Evolutionary conservation across 352 stramenopile species (phyloP).

Genomic region (Pythium myriotylum): DNA sequence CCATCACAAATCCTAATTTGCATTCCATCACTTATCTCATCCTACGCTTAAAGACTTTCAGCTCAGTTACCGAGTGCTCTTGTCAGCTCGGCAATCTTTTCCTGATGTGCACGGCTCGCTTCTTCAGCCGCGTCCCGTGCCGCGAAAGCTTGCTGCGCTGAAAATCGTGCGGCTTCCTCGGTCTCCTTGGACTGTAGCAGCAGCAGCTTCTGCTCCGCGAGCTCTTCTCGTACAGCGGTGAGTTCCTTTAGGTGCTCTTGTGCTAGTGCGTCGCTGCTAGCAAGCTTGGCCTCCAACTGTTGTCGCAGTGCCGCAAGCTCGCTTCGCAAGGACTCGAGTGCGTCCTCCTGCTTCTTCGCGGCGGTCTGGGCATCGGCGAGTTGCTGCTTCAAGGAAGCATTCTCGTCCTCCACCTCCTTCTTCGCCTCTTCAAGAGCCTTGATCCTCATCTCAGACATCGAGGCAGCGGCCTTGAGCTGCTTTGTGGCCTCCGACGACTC

Average conservation of each 20-base stretch:
- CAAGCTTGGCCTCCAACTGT: slow-evolving; percentile 24
- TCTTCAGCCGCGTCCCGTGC: slow-evolving; percentile 67
- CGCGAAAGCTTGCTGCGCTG: slow-evolving; percentile 69
- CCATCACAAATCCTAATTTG: neutral
- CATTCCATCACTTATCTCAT: neutral
- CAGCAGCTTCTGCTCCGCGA: slow-evolving; percentile 47
- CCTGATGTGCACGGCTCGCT: slow-evolving; percentile 41
- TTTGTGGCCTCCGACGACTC: neutral
- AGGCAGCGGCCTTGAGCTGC: neutral
- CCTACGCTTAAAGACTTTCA: neutral
- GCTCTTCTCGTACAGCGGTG: slow-evolving; percentile 37
- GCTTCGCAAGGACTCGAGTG: slow-evolving; percentile 38
- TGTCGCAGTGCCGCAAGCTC: slow-evolving; percentile 39
- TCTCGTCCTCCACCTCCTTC: slow-evolving; percentile 42
- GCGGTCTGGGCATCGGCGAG: slow-evolving; percentile 30
- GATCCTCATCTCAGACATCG: slow-evolving; percentile 4
- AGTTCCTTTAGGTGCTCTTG: slow-evolving; percentile 33
- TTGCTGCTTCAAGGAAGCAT: slow-evolving; percentile 39
- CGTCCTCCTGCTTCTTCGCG: slow-evolving; percentile 37
- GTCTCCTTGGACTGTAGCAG: slow-evolving; percentile 61
- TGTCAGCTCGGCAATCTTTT: slow-evolving; percentile 38
- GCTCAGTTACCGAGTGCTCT: slow-evolving; percentile 5
- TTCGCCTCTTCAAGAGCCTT: slow-evolving; percentile 45
- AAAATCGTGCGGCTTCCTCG: slow-evolving; percentile 69
- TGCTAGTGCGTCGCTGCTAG: slow-evolving; percentile 25